phyloP scores from a whole-genome alignment of 805 yeast genomes.

The Starmerella roubikii region DNA sequence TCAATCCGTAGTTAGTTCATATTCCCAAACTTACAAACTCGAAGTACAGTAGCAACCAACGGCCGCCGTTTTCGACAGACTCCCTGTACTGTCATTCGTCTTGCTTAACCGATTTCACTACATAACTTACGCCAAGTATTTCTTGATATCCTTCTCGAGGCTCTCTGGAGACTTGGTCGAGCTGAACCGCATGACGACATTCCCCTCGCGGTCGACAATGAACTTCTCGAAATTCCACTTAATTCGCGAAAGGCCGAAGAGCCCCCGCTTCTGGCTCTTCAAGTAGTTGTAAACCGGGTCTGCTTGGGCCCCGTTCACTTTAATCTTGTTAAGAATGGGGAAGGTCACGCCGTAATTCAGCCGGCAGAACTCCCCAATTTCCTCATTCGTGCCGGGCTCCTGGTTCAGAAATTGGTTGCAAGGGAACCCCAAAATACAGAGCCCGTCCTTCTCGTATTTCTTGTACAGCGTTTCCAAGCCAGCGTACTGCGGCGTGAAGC shows the following conservation, averaged over 20 bases:
- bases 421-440: constrained; percentile 72
- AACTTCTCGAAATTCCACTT: constrained; percentile 77
- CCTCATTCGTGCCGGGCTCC: constrained; percentile 56
- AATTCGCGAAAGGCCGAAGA: constrained; percentile 55
- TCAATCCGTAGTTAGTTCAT: no score
- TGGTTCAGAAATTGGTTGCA: constrained; percentile 81
- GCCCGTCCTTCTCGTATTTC: constrained; percentile 48
- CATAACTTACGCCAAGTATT: no score
- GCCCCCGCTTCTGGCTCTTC: constrained; percentile 48
- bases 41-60: no score
- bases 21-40: no score
- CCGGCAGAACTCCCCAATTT: constrained; percentile 59
- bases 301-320: constrained; percentile 74
- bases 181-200: constrained; percentile 50
- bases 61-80: no score
- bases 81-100: no score
- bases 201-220: constrained; percentile 43
- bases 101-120: no score
- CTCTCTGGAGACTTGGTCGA: constrained; percentile 54
- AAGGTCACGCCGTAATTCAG: constrained; percentile 81
- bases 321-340: constrained; percentile 76
- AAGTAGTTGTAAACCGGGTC: constrained; percentile 73
- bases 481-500: constrained; percentile 62
- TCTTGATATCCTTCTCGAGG: constrained; percentile 46
- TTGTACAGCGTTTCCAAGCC: constrained; percentile 59